phyloP scores from a whole-genome alignment of 169 alveolate species.

The Eimeria sp. region DNA sequence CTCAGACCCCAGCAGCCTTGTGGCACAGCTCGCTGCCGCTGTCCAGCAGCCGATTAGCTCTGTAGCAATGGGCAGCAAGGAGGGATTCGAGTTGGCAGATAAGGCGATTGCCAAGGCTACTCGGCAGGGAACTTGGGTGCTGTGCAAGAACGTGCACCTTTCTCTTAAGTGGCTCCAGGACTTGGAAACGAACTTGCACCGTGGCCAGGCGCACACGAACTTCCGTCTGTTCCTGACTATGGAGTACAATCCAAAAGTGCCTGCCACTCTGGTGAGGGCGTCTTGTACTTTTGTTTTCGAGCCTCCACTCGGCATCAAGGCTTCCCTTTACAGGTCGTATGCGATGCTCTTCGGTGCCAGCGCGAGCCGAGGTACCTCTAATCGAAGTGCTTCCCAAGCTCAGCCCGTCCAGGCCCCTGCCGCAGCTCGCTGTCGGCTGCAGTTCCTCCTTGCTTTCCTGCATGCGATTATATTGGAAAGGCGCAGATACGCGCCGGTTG shows the following conservation, averaged over 20 bases:
- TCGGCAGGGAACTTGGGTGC: slow-evolving; percentile 98
- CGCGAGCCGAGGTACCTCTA: background rate
- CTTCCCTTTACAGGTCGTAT: slow-evolving; percentile 93
- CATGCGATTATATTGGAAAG: slow-evolving; percentile 98
- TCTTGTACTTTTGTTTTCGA: slow-evolving; percentile 97
- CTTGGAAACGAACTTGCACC: slow-evolving; percentile 96
- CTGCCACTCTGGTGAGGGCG: slow-evolving; percentile 96
- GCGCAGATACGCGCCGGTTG: slow-evolving; percentile 98
- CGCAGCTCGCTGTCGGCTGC: slow-evolving; percentile 94
- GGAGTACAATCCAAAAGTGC: slow-evolving; percentile 97
- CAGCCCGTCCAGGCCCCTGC: slow-evolving; percentile 87
- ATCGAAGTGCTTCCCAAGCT: background rate
- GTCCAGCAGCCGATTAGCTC: slow-evolving; percentile 92
- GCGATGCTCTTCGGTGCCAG: slow-evolving; percentile 87
- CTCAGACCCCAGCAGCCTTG: slow-evolving; percentile 97
- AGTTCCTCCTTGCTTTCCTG: slow-evolving; percentile 97
- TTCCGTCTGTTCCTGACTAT: slow-evolving; percentile 98
- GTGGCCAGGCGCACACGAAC: slow-evolving; percentile 92
- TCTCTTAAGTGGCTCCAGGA: slow-evolving; percentile 98
- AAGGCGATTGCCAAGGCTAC: slow-evolving; percentile 95
- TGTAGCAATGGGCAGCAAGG: slow-evolving; percentile 99
- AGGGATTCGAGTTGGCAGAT: slow-evolving; percentile 97
- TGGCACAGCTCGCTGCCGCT: slow-evolving; percentile 92
- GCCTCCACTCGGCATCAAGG: slow-evolving; percentile 98
- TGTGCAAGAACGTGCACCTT: slow-evolving; percentile 98